Conservation (phyloP, 441 rosid genomes). For the Eruca vesicaria region DNA sequence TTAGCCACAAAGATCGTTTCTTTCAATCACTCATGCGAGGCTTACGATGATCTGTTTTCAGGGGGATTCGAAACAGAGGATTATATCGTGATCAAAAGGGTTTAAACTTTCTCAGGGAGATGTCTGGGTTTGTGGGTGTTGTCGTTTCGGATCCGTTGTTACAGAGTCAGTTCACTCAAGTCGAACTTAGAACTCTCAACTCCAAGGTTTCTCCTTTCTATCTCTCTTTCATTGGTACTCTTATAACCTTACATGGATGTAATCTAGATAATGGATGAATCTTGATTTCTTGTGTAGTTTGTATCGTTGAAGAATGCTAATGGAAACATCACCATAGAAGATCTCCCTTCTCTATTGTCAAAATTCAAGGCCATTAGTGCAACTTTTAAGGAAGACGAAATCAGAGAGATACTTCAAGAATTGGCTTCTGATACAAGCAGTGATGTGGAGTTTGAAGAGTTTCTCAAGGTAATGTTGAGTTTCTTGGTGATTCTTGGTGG, state of each 20-base stretch:
- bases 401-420: constrained; percentile 39
- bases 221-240: neutral
- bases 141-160: constrained; percentile 60
- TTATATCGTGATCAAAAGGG: neutral
- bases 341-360: constrained; percentile 48
- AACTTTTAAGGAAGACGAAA: constrained; percentile 50
- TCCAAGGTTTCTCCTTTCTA: constrained; percentile 40
- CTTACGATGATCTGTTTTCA: neutral
- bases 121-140: constrained; percentile 59
- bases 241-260: neutral
- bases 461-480: constrained; percentile 48
- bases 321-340: constrained; percentile 45
- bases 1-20: neutral
- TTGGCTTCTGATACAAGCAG: constrained; percentile 24
- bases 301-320: constrained; percentile 46
- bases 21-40: neutral
- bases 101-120: constrained; percentile 27
- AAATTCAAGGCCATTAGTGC: constrained; percentile 52
- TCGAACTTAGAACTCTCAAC: constrained; percentile 62
- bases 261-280: neutral
- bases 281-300: constrained; percentile 37
- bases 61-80: neutral
- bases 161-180: constrained; percentile 67
- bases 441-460: constrained; percentile 57
- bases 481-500: constrained; percentile 1